Evolutionary conservation across 1,284 basidiomycete species (phyloP), one percentile per base, ranked within the genome.

Genomic region (Erythrobasidium hasegawianum): DNA sequence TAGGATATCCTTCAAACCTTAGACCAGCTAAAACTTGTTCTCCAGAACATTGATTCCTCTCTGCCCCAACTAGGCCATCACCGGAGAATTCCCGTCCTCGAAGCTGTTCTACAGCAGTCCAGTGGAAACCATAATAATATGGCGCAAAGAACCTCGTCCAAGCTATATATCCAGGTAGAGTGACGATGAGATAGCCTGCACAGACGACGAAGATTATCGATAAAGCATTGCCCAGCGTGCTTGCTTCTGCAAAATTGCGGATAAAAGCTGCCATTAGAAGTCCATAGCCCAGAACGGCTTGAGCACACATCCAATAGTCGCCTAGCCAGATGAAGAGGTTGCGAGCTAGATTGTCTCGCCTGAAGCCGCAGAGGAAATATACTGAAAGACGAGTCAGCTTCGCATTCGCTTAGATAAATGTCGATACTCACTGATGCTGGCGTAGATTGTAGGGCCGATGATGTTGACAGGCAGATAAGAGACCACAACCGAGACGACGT

Each of bases 1-100:
- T 74, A 74, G 70, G 75, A 54, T 74, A 54, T 1, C 56, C 57
- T 60, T 77, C 65, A 60, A 81, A 76, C 5, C 72, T 64, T 47
- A 81, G 72, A 0, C 79, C 76, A 9, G 70, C 69, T 20, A 81
- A 69, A 10, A 81, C 79, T 47, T 79, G 78, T 64, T 78, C 76
- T 1, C 80, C 80, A 20, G 72, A 64, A 68, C 80, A 81, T 71
- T 79, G 78, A 43, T 75, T 77, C 1, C 75, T 71, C 38, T 77
- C 77, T 0, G 75, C 74, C 0, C 72, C 73, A 0, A 75, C 75
- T 3, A 76, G 72, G 0, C 74, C 71, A 0, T 76, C 76, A 69
- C 80, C 81, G 29, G 74, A 72, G 58, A 81, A 81, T 0, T 65
- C 69, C 4, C 80, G 70, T 64, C 77, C 74, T 41, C 74, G 71